Evolutionary conservation across 2,329 filamentous ascomycete genomes (phyloP), one percentile per base, ranked within the genome.

Genomic region (Blastomyces parvus): DNA sequence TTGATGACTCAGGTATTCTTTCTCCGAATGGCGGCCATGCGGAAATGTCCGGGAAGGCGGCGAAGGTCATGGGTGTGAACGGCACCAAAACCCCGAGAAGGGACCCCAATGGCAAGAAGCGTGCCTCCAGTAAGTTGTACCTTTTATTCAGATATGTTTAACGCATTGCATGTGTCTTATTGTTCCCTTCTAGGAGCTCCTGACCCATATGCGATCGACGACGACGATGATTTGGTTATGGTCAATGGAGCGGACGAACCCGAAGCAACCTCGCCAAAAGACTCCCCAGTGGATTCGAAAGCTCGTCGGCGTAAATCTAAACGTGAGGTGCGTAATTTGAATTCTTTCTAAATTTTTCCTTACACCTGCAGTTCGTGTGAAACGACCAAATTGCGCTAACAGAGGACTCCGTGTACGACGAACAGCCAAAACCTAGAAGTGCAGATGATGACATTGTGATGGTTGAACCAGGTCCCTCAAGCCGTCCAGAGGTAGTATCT

Each of bases 1-100:
- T 86, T 65, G 80, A 82, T 48, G 75, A 79, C 36, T 80, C 81
- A 66, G 88, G 86, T 8, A 79, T 92, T 65, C 81, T 84, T 56
- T 89, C 90, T 3, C 88, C 89, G 9, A 85, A 88, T 1, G 90
- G 91, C 38, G 84, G 88, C 40, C 78, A 81, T 52, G 81, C 82
- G 2, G 83, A 84, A 60, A 82, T 90, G 71, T 83, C 87, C 8
- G 82, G 85, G 56, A 96, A 95, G 75, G 90, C 90, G 36, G 89
- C 90, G 40, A 91, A 87, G 74, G 76, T 93, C 61, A 85, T 94
- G 85, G 91, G 78, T 68, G 76, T 84, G 64, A 79, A 74, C 65
- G 76, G 74, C 63, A 73, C 79, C 68, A 79, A 71, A 69, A 53
- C 78, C 79, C 14, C 79, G 79, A 59, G 79, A 77, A 65, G 78